phyloP scores from a whole-genome alignment of 257 asterid species.

The Cruciata laevipes region DNA sequence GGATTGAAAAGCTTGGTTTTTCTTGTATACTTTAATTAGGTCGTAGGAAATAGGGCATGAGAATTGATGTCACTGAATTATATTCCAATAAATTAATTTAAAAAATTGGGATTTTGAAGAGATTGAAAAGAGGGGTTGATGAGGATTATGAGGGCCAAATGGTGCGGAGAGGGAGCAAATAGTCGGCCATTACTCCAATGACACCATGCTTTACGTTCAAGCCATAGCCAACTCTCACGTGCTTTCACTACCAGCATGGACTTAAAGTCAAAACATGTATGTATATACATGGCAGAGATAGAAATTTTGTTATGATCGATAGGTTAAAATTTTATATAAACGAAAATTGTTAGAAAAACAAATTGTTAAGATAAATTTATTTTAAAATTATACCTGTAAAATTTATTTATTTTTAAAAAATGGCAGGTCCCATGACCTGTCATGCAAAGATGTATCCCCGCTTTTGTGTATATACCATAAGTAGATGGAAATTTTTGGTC shows the following conservation, averaged over 20 bases:
- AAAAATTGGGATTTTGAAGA: not conserved
- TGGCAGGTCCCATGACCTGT: too few relatives aligned
- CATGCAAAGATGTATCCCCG: too few relatives aligned
- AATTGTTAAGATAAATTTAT: too few relatives aligned
- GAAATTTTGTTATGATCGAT: too few relatives aligned
- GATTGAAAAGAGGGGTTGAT: not conserved
- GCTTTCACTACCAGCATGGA: not conserved
- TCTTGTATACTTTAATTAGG: constrained; percentile 1
- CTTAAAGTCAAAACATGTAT: not conserved
- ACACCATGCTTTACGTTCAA: constrained; percentile 33
- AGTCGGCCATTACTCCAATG: constrained; percentile 27
- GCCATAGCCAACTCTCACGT: constrained; percentile 8
- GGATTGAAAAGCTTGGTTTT: not conserved
- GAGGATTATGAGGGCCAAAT: constrained; percentile 25
- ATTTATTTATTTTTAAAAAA: too few relatives aligned
- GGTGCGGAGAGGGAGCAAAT: constrained; percentile 28
- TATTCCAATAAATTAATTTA: not conserved
- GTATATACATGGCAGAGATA: too few relatives aligned
- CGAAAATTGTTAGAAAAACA: too few relatives aligned
- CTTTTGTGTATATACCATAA: too few relatives aligned
- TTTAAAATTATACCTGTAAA: too few relatives aligned
- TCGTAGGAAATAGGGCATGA: not conserved
- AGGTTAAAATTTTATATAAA: too few relatives aligned
- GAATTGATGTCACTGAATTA: not conserved
- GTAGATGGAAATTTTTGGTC: too few relatives aligned